phyloP scores from a whole-genome alignment of 352 stramenopile species.

The Phytophthora tentaculata region DNA sequence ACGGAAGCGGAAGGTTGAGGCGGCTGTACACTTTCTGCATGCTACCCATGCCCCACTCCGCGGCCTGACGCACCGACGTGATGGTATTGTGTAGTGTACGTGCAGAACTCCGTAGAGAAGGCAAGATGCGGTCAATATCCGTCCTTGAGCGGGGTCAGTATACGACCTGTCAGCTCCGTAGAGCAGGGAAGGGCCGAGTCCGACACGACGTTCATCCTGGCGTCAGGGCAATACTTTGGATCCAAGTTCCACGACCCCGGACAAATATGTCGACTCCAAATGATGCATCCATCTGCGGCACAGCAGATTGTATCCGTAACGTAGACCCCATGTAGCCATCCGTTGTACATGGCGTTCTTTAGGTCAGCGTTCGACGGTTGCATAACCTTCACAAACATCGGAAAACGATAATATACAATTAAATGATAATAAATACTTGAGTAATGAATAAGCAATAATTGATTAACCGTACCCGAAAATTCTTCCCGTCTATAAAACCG shows the following conservation, averaged over 20 bases:
- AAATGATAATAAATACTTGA: too few species aligned
- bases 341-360: constrained; percentile 8
- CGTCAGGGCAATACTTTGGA: not conserved
- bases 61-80: not conserved
- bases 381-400: not conserved
- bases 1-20: not conserved
- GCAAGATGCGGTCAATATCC: not conserved
- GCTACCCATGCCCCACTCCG: constrained; percentile 8
- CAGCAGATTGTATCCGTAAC: constrained; percentile 20
- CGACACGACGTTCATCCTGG: constrained; percentile 2
- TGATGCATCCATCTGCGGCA: constrained; percentile 9
- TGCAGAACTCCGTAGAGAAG: not conserved
- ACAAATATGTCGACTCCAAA: constrained; percentile 27
- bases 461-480: not conserved
- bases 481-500: constrained; percentile 18
- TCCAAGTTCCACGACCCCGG: constrained; percentile 13
- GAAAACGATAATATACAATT: not conserved
- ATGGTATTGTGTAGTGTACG: constrained; percentile 5
- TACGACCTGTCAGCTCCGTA: not conserved
- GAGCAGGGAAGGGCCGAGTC: constrained; percentile 3
- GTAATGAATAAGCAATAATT: not conserved
- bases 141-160: constrained; percentile 2
- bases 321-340: constrained; percentile 10
- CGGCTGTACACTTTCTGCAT: constrained; percentile 8
- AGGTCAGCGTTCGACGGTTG: constrained; percentile 6